Conservation (phyloP, 2,329 filamentous ascomycete genomes). For the Ophiostoma sp. region DNA sequence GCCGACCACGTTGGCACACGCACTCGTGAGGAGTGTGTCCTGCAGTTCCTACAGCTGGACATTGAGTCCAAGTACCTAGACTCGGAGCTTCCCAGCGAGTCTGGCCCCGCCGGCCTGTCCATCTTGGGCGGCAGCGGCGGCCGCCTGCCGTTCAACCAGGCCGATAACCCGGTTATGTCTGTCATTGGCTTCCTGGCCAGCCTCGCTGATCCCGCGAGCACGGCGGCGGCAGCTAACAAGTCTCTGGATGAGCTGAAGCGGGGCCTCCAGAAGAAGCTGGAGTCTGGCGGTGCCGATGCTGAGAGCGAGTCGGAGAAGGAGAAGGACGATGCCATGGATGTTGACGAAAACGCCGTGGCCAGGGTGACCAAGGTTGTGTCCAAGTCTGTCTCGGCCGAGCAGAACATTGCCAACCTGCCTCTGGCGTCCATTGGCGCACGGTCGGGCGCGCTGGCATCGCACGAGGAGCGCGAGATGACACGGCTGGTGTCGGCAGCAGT, state of each 20-base stretch:
- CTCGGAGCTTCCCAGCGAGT: constrained; percentile 53
- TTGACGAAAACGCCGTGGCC: constrained; percentile 50
- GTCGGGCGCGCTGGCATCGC: constrained; percentile 80
- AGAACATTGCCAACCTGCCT: constrained; percentile 64
- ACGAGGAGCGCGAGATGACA: constrained; percentile 95
- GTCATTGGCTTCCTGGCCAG: constrained; percentile 92
- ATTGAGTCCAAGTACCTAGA: constrained; percentile 98
- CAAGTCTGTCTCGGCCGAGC: constrained; percentile 47
- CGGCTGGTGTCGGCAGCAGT: constrained; percentile 86
- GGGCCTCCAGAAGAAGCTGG: constrained; percentile 71
- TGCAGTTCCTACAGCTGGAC: constrained; percentile 92
- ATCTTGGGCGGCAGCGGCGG: constrained; percentile 69
- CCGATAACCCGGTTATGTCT: constrained; percentile 94
- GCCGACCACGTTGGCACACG: constrained; percentile 87
- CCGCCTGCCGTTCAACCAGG: constrained; percentile 81
- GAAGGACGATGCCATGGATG: constrained; percentile 63
- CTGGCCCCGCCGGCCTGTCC: constrained; percentile 52
- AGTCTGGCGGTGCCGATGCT: constrained; percentile 47
- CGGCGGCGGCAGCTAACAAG: constrained; percentile 82
- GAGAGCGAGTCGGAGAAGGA: constrained; percentile 52
- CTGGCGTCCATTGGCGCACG: constrained; percentile 82
- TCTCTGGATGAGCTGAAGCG: constrained; percentile 82
- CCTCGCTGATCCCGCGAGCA: constrained; percentile 81
- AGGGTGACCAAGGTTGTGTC: constrained; percentile 47
- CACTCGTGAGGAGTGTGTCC: constrained; percentile 89